phyloP scores from a whole-genome alignment of 176 grass and related monocot species.

The Phragmites australis region DNA sequence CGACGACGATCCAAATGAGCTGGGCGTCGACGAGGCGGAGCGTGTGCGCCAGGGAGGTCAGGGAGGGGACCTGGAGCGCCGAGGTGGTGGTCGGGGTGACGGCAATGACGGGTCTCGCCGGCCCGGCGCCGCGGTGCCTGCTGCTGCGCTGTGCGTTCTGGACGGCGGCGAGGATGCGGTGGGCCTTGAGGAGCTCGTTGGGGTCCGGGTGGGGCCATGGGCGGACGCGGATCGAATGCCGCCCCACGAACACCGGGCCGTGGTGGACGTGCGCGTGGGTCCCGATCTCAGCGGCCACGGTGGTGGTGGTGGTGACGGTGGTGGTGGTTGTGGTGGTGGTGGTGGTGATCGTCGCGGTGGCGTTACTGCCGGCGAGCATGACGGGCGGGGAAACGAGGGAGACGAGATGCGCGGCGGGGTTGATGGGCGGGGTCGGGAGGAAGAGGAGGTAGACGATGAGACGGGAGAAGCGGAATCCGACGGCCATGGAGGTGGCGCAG shows the following conservation, averaged over 20 bases:
- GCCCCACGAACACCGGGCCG: slow-evolving; percentile 68
- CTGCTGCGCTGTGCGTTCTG: slow-evolving; percentile 65
- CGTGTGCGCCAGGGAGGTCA: slow-evolving; percentile 63
- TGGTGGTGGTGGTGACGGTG: slow-evolving; percentile 35
- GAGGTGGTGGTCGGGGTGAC: slow-evolving; percentile 61
- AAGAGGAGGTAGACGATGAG: slow-evolving; percentile 91
- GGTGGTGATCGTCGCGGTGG: slow-evolving; percentile 45
- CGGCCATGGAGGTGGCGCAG: slow-evolving; percentile 76
- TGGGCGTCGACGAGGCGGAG: slow-evolving; percentile 55
- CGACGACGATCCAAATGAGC: slow-evolving; percentile 62
- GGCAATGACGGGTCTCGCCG: slow-evolving; percentile 47
- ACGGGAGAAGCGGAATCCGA: slow-evolving; percentile 93
- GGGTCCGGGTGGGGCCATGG: slow-evolving; percentile 76
- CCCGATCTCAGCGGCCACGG: slow-evolving; percentile 25
- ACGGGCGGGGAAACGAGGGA: slow-evolving; percentile 42
- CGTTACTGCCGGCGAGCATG: slow-evolving; percentile 43
- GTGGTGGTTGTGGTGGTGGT: slow-evolving; percentile 7
- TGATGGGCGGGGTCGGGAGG: slow-evolving; percentile 54
- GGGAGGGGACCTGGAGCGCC: slow-evolving; percentile 53
- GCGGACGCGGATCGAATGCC: slow-evolving; percentile 81
- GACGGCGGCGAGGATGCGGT: slow-evolving; percentile 69
- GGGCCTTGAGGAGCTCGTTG: slow-evolving; percentile 64
- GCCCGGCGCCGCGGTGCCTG: slow-evolving; percentile 20
- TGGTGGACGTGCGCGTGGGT: slow-evolving; percentile 41
- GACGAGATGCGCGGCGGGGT: slow-evolving; percentile 35